A percentile compares a stretch with the other conserved stretches of the same genome.
Conservation (phyloP, 129 eudicot genomes). For the Flaveria brownii region DNA sequence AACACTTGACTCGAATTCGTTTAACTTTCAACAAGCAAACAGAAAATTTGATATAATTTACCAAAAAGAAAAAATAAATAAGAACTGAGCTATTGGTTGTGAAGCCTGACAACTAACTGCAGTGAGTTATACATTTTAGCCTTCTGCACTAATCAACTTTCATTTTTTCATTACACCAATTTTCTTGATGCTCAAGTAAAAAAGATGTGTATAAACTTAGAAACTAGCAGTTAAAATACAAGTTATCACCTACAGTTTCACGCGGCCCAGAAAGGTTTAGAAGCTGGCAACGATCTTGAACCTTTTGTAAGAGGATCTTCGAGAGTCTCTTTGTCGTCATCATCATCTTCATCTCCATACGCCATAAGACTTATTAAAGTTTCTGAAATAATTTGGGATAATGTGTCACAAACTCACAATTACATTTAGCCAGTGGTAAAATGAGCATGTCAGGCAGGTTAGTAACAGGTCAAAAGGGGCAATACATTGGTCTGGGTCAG, state of each 20-base stretch:
- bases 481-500: not conserved
- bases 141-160: conserved; percentile 5
- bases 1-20: too few species aligned
- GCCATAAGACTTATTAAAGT: conserved; percentile 75
- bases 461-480: not conserved
- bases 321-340: conserved; percentile 43
- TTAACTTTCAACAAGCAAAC: not conserved
- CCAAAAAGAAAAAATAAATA: not conserved
- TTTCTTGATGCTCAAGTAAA: conserved; percentile 16
- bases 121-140: conserved; percentile 9
- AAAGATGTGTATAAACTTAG: conserved; percentile 13
- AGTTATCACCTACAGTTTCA: conserved; percentile 33
- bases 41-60: not conserved
- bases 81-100: not conserved
- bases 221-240: conserved; percentile 19
- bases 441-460: not conserved
- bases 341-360: conserved; percentile 86
- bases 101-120: conserved; percentile 11
- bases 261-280: conserved; percentile 86
- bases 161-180: conserved; percentile 15
- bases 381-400: conserved; percentile 42
- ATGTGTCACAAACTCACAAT: not conserved
- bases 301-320: conserved; percentile 27
- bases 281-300: conserved; percentile 31
- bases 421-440: not conserved